Evolutionary conservation across 345 rosid genomes (phyloP).

Genomic region (Cardiospermum halicacabum): DNA sequence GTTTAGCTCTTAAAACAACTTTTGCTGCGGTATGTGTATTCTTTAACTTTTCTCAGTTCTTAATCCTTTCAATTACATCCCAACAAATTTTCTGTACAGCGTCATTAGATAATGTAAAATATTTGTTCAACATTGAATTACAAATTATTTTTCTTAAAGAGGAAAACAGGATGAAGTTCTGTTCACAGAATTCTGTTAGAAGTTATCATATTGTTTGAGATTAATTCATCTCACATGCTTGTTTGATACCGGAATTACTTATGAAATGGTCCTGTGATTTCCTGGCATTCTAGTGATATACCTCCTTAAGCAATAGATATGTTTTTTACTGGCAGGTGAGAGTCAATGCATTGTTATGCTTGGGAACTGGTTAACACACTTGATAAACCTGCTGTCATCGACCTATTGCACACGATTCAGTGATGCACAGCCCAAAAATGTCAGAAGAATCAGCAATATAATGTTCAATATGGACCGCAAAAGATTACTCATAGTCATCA

Average conservation of each 20-base stretch:
- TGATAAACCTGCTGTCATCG: constrained; percentile 69
- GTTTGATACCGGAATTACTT: background rate
- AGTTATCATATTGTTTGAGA: background rate
- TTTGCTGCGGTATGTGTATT: constrained; percentile 80
- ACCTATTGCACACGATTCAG: constrained; percentile 79
- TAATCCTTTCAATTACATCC: too few relatives aligned
- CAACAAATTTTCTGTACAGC: background rate
- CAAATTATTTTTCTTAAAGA: background rate
- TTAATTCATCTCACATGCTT: background rate
- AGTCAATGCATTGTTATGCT: constrained; percentile 89
- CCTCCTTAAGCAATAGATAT: constrained; percentile 14
- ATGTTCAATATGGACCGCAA: too few relatives aligned
- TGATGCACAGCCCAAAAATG: constrained; percentile 90
- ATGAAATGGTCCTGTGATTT: background rate
- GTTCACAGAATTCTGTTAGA: background rate
- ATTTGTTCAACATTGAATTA: background rate
- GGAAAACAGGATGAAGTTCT: background rate
- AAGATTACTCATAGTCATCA: too few relatives aligned
- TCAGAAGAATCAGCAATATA: too few relatives aligned
- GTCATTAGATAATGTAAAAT: background rate
- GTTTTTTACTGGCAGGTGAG: constrained; percentile 61
- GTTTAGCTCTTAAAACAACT: constrained; percentile 92
- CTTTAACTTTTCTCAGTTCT: background rate
- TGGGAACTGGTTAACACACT: constrained; percentile 67
- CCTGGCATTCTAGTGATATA: background rate